Conservation (phyloP, 1,139 yeast species). For the Candida tropicalis region DNA sequence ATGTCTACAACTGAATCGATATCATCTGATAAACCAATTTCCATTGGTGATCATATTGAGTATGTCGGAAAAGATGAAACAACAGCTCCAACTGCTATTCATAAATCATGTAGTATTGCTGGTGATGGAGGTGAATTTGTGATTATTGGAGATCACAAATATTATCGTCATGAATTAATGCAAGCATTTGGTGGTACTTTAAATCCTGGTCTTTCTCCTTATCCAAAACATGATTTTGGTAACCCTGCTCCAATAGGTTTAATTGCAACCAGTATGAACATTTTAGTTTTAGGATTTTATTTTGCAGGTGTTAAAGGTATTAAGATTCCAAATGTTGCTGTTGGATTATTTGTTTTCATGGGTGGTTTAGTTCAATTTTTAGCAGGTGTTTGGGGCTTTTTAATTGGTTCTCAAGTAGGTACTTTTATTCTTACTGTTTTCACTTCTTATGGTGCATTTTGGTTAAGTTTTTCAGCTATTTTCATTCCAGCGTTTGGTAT, state of each 20-base stretch:
- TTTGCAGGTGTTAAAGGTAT: slow-evolving; percentile 44
- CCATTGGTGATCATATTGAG: background rate
- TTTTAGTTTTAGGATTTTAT: slow-evolving; percentile 47
- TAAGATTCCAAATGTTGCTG: slow-evolving; percentile 34
- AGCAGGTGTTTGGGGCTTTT: slow-evolving; percentile 68
- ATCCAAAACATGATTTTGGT: slow-evolving; percentile 41
- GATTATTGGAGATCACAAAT: slow-evolving; percentile 35
- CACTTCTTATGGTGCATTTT: slow-evolving; percentile 73
- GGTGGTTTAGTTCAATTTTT: slow-evolving; percentile 68
- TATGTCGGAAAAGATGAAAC: background rate
- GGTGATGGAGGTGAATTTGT: slow-evolving; percentile 30
- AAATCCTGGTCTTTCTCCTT: slow-evolving; percentile 34
- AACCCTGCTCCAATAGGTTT: slow-evolving; percentile 68
- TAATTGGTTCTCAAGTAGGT: slow-evolving; percentile 49
- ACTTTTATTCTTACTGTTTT: slow-evolving; percentile 66
- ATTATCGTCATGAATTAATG: slow-evolving; percentile 40
- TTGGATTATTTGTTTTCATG: slow-evolving; percentile 48
- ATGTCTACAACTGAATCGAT: slow-evolving; percentile 5
- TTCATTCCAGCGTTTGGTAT: slow-evolving; percentile 58
- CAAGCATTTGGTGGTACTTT: slow-evolving; percentile 40
- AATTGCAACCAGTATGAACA: slow-evolving; percentile 33
- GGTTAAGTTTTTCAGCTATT: slow-evolving; percentile 67
- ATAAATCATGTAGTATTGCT: slow-evolving; percentile 19
- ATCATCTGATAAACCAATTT: background rate
- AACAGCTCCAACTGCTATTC: slow-evolving; percentile 1